Percentiles rank a stretch among this genome's conserved stretches.
phyloP scores from a whole-genome alignment of 345 rosid species.

The Populus nigra region DNA sequence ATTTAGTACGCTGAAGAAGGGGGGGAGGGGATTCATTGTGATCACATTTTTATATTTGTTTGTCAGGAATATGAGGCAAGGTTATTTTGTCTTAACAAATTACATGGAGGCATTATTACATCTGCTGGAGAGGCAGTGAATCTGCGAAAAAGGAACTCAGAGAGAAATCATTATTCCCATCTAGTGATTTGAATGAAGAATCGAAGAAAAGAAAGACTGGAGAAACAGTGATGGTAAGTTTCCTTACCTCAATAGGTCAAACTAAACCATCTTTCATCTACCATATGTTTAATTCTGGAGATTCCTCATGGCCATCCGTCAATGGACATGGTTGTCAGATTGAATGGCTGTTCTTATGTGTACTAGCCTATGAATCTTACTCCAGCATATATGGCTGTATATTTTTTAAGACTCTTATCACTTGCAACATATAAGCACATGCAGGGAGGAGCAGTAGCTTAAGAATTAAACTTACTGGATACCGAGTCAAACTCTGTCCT shows the following conservation, averaged over 20 bases:
- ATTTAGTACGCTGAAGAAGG: background rate
- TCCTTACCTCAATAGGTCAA: constrained; percentile 15
- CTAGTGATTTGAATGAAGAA: constrained; percentile 40
- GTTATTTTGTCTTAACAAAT: constrained; percentile 72
- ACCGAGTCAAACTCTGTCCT: no score
- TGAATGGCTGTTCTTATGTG: background rate
- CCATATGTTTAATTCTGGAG: background rate
- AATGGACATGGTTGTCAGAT: background rate
- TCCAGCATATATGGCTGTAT: no score
- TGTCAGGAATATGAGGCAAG: constrained; percentile 80
- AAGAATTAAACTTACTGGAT: no score
- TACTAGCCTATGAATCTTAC: background rate
- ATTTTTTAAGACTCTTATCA: background rate
- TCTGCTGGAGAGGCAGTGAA: constrained; percentile 79
- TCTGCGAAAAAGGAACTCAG: constrained; percentile 70
- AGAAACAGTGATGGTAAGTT: constrained; percentile 68
- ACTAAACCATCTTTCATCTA: background rate
- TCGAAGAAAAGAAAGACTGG: constrained; percentile 57
- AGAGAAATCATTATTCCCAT: constrained; percentile 66
- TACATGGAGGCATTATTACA: constrained; percentile 59
- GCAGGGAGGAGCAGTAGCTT: no score
- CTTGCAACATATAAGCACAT: background rate
- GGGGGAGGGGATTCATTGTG: no score
- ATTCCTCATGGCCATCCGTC: background rate
- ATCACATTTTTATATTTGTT: constrained; percentile 14